phyloP scores from a whole-genome alignment of 176 grass and related monocot genomes.

The Triticum aestivum region DNA sequence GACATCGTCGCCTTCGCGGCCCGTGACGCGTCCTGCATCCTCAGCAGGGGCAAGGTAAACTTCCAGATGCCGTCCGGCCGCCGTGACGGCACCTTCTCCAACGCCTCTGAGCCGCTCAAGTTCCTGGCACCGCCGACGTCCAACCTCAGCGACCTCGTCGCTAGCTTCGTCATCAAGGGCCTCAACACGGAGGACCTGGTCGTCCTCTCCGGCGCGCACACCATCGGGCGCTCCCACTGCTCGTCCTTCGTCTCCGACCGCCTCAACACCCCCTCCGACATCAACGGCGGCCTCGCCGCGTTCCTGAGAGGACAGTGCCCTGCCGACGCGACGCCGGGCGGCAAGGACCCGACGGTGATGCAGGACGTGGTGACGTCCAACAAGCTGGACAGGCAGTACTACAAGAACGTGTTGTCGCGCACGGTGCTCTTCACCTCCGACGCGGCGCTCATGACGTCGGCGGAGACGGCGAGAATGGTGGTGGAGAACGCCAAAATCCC shows the following conservation, averaged over 20 bases:
- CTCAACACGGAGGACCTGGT: background rate
- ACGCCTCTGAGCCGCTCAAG: background rate
- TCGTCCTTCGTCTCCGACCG: conserved; percentile 20
- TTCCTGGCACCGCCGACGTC: background rate
- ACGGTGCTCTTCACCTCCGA: too few relatives aligned
- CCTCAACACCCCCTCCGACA: background rate
- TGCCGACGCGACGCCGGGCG: background rate
- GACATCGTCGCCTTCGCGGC: background rate
- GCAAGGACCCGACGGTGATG: conserved; percentile 1
- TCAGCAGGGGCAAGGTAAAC: background rate
- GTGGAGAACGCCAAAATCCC: too few relatives aligned
- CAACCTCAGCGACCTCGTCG: background rate
- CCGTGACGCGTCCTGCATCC: background rate
- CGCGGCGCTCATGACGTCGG: too few relatives aligned
- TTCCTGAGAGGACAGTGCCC: background rate
- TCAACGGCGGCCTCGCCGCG: background rate
- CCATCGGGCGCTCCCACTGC: conserved; percentile 30
- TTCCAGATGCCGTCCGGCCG: conserved; percentile 1
- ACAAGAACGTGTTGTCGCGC: too few relatives aligned
- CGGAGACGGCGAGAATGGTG: too few relatives aligned
- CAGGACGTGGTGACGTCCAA: background rate
- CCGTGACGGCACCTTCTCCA: background rate
- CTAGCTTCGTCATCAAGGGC: conserved; percentile 14
- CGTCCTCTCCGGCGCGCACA: background rate
- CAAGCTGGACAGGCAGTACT: background rate